Percentiles rank a stretch among this genome's conserved stretches.
Evolutionary conservation across 2,329 filamentous ascomycete species (phyloP).

Genomic region (Arachnomyces sp.): DNA sequence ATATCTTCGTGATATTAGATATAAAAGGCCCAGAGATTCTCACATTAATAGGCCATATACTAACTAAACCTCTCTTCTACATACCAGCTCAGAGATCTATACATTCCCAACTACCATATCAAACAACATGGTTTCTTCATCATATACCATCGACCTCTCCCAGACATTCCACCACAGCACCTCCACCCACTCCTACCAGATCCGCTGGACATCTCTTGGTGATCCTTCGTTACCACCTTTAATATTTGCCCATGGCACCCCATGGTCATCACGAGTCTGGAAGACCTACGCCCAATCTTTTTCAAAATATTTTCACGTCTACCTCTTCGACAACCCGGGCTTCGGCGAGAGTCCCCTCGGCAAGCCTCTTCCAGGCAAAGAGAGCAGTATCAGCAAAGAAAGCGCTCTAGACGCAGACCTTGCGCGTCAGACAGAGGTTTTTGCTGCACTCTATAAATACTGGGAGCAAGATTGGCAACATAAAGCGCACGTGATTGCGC

Average conservation of each 20-base stretch:
- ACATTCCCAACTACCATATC: no score
- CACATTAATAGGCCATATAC: no score
- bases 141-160: no score
- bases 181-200: no score
- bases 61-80: no score
- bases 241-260: slow-evolving; percentile 43
- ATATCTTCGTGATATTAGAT: no score
- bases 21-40: no score
- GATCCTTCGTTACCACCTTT: slow-evolving; percentile 22
- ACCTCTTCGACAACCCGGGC: slow-evolving; percentile 42
- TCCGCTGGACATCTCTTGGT: slow-evolving; percentile 31
- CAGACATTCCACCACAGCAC: no score
- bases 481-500: slow-evolving; percentile 36
- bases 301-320: slow-evolving; percentile 29
- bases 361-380: slow-evolving; percentile 8
- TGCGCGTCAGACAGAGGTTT: slow-evolving; percentile 30
- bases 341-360: slow-evolving; percentile 34
- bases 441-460: slow-evolving; percentile 31
- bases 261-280: slow-evolving; percentile 41
- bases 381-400: no score
- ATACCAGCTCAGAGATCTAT: no score
- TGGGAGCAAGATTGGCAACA: slow-evolving; percentile 19
- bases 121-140: no score
- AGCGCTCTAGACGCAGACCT: slow-evolving; percentile 29
- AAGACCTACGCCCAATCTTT: slow-evolving; percentile 28